Conservation (phyloP, 495 filamentous ascomycete genomes). For the Hyaloscypha variabilis region DNA sequence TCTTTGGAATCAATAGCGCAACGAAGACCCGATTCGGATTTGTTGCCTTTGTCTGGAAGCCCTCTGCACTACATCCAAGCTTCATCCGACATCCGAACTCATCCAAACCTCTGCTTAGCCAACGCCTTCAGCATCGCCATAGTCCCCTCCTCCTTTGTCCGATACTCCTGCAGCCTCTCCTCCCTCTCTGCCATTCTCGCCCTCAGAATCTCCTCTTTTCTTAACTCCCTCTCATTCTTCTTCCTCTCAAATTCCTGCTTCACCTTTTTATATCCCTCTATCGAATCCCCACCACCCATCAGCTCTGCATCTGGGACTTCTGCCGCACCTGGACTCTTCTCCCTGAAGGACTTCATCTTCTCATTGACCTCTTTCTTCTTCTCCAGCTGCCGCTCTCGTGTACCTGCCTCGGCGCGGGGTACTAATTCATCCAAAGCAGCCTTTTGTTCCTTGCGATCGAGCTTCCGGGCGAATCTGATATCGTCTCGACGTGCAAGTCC, state of each 20-base stretch:
- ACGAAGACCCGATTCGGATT: background rate
- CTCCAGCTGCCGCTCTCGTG: constrained; percentile 82
- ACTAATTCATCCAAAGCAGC: constrained; percentile 75
- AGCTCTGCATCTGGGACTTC: constrained; percentile 64
- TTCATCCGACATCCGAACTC: background rate
- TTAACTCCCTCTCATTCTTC: constrained; percentile 66
- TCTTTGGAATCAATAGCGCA: background rate
- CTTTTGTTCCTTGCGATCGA: constrained; percentile 61
- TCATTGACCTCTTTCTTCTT: constrained; percentile 66
- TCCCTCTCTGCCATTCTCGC: constrained; percentile 65
- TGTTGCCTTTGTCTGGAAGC: background rate
- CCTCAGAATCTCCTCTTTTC: constrained; percentile 65
- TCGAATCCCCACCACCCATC: constrained; percentile 60
- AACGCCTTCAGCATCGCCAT: constrained; percentile 66
- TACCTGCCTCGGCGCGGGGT: constrained; percentile 84
- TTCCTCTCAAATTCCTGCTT: constrained; percentile 56
- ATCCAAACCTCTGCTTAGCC: constrained; percentile 62
- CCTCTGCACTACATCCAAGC: background rate
- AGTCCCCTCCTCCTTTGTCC: constrained; percentile 64
- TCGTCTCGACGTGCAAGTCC: constrained; percentile 50
- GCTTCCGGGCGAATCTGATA: constrained; percentile 60
- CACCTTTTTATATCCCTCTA: constrained; percentile 58
- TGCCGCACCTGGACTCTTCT: constrained; percentile 55
- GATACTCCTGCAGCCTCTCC: constrained; percentile 57
- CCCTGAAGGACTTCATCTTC: constrained; percentile 60